Evolutionary conservation across 768 basidiomycete species (phyloP).

Genomic region (Phylloporus arenicola): DNA sequence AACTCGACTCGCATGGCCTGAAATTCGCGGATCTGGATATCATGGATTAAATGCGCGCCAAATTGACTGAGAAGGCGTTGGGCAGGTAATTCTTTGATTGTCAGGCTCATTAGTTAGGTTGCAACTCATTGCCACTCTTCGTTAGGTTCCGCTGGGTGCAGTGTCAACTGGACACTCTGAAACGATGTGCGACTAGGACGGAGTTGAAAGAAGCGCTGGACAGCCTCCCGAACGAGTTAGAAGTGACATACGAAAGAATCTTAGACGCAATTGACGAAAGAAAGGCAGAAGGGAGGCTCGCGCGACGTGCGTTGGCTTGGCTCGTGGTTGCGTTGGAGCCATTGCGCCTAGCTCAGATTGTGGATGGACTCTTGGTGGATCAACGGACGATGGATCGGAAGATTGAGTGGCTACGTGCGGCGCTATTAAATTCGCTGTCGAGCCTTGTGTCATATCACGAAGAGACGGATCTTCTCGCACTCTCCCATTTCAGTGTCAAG

Average conservation of each 20-base stretch:
- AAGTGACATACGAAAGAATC: slow-evolving; percentile 5
- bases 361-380: neutral
- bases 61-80: neutral
- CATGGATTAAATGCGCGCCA: neutral
- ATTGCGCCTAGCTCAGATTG: neutral
- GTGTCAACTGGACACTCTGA: slow-evolving; percentile 1
- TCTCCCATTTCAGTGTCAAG: slow-evolving; percentile 2
- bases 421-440: neutral
- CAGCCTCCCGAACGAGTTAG: neutral
- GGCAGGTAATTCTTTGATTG: neutral
- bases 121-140: neutral
- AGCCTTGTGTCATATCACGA: neutral
- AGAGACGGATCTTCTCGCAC: neutral
- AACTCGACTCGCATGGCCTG: too few relatives aligned
- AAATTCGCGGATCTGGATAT: neutral
- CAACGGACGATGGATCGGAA: neutral
- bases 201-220: neutral
- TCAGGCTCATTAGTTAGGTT: too few relatives aligned
- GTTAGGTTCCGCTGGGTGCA: slow-evolving; percentile 4
- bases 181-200: neutral
- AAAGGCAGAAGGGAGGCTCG: neutral
- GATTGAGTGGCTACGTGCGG: too few relatives aligned
- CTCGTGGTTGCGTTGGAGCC: neutral
- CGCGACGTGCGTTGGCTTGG: neutral
- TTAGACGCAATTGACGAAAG: neutral